A percentile compares a stretch with the other conserved stretches of the same genome.
Evolutionary conservation across 164 flowering plant genomes (phyloP).

Genomic region (Amborella trichopoda): DNA sequence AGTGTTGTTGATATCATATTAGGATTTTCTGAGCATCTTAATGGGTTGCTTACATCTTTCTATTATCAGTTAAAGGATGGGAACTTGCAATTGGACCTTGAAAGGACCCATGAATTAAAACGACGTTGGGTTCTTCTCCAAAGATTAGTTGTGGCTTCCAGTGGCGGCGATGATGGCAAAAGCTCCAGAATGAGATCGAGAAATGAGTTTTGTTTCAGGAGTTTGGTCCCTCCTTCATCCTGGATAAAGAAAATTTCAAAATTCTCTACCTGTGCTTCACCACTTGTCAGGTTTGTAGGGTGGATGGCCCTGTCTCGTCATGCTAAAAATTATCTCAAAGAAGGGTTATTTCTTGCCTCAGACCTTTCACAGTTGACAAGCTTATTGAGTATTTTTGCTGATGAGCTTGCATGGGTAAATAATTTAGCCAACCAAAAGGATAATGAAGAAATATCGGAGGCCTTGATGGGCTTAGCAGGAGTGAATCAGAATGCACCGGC

Average conservation of each 20-base stretch:
- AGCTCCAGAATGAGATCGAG: constrained; percentile 14
- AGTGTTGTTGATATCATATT: constrained; percentile 57
- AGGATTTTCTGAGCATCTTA: constrained; percentile 55
- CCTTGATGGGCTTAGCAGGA: constrained; percentile 8
- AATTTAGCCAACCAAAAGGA: constrained; percentile 23
- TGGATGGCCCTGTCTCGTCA: constrained; percentile 91
- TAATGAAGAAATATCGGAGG: constrained; percentile 13
- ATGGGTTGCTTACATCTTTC: constrained; percentile 37
- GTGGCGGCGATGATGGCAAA: constrained; percentile 37
- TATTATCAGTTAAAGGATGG: constrained; percentile 52
- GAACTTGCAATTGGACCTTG: constrained; percentile 28
- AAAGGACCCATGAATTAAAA: constrained; percentile 43
- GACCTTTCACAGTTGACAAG: constrained; percentile 49
- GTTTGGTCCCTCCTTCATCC: constrained; percentile 54
- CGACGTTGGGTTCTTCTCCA: constrained; percentile 84
- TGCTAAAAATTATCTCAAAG: constrained; percentile 57
- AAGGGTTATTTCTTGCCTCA: constrained; percentile 47
- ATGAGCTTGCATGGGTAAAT: constrained; percentile 63
- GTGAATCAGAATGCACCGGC: constrained; percentile 6
- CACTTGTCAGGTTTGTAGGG: constrained; percentile 72
- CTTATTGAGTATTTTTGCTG: constrained; percentile 58
- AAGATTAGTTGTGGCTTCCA: constrained; percentile 61
- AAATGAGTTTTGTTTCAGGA: constrained; percentile 30
- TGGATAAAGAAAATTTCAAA: constrained; percentile 64
- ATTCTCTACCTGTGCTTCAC: constrained; percentile 41